These are phyloP conservation scores for Nigrograna mackinnonii DNA, from an alignment of 2,329 filamentous ascomycete species.

Conservation along the genomic window DNA sequence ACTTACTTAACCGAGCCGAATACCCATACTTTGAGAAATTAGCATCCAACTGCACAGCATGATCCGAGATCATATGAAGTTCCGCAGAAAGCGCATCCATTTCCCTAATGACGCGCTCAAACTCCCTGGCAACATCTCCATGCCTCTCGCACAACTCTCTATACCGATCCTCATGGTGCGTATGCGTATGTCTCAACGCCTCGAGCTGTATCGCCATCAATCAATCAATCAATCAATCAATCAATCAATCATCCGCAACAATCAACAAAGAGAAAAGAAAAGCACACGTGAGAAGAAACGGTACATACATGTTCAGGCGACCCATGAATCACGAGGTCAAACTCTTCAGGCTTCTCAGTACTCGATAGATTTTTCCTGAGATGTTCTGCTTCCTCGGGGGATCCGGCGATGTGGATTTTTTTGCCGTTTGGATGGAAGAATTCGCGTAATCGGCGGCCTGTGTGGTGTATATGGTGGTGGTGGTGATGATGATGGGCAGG, in stretches of 20 bases:
- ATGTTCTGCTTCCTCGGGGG: slow-evolving; percentile 58
- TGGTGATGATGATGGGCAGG: slow-evolving; percentile 9
- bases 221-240: slow-evolving; percentile 6
- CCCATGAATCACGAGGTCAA: slow-evolving; percentile 63
- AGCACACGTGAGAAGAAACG: not conserved
- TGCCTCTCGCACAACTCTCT: slow-evolving; percentile 53
- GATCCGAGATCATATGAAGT: slow-evolving; percentile 57
- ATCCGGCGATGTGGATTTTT: slow-evolving; percentile 59
- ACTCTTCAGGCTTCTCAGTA: slow-evolving; percentile 43
- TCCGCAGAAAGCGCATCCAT: slow-evolving; percentile 57
- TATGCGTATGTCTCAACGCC: slow-evolving; percentile 55
- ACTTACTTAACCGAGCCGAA: slow-evolving; percentile 59
- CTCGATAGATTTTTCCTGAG: slow-evolving; percentile 50
- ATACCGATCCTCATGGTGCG: slow-evolving; percentile 56
- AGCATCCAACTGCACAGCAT: slow-evolving; percentile 59
- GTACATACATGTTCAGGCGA: slow-evolving; percentile 50
- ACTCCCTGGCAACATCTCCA: slow-evolving; percentile 57
- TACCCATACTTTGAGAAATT: slow-evolving; percentile 69
- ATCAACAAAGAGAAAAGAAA: no score
- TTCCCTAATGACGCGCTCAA: slow-evolving; percentile 59
- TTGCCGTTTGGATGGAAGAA: slow-evolving; percentile 61
- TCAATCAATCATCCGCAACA: not conserved
- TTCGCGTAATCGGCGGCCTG: slow-evolving; percentile 52
- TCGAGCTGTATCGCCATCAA: slow-evolving; percentile 37
- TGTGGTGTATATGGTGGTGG: slow-evolving; percentile 28